Evolutionary conservation across 768 basidiomycete species (phyloP).

Genomic region (Leccinum truebloodii): DNA sequence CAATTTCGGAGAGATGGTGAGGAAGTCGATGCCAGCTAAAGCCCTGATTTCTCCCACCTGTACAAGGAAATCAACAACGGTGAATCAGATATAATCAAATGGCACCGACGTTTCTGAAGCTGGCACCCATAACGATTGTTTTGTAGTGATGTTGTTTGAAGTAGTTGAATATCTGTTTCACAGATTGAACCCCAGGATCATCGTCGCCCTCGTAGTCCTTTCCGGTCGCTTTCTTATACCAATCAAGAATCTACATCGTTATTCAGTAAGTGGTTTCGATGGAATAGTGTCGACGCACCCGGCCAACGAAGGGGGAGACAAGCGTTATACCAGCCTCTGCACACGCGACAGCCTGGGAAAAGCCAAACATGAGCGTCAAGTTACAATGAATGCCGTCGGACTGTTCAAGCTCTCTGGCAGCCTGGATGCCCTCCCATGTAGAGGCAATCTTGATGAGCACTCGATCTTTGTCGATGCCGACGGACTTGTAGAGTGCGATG

Average conservation of each 20-base stretch:
- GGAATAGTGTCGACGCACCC: conserved; percentile 49
- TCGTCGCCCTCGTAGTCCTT: conserved; percentile 84
- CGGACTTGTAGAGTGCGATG: conserved; percentile 87
- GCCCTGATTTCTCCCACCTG: conserved; percentile 89
- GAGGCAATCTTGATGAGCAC: conserved; percentile 98
- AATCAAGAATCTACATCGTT: conserved; percentile 86
- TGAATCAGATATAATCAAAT: not conserved
- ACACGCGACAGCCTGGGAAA: conserved; percentile 94
- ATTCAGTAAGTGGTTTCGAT: conserved; percentile 11
- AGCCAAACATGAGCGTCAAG: conserved; percentile 95
- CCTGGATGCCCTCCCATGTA: conserved; percentile 98
- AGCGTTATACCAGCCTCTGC: conserved; percentile 96
- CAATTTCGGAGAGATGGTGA: conserved; percentile 88
- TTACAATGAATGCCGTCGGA: conserved; percentile 95
- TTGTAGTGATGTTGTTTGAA: conserved; percentile 98
- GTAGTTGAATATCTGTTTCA: conserved; percentile 96
- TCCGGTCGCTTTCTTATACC: conserved; percentile 91
- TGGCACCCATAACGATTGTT: conserved; percentile 99
- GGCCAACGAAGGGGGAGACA: conserved; percentile 97
- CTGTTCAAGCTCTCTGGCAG: conserved; percentile 88
- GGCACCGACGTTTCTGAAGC: conserved; percentile 86
- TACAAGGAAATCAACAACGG: not conserved
- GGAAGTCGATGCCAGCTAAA: conserved; percentile 93
- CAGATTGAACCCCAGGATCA: conserved; percentile 93
- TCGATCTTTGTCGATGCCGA: conserved; percentile 88